Evolutionary conservation across 2,329 filamentous ascomycete species (phyloP), one percentile per base, ranked within the genome.

Genomic region (Fusarium newnesense): DNA sequence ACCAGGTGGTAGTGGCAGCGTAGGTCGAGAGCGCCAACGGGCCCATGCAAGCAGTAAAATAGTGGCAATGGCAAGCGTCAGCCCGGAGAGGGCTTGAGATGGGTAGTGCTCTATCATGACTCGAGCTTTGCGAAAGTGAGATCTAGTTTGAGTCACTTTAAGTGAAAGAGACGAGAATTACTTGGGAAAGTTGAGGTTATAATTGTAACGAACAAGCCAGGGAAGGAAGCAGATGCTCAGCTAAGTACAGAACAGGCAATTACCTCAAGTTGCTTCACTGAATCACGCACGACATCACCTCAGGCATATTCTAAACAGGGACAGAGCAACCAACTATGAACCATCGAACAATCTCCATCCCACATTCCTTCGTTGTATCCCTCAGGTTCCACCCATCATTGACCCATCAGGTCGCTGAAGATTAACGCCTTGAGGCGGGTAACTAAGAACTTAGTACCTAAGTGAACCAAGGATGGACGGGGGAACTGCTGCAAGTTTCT

Each of bases 1-100:
- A 1, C 77, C 78, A 19, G 78, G 78, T 18, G 78, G 78, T 2
- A 78, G 54, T n/a, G 77, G 75, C 32, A 69, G 68, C 15, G 50
- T 40, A 24, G 43, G 57, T 26, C 56, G 67, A n/a, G 40, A 53
- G 56, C 57, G 56, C 60, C 62, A 60, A 32, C 66, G 54, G n/a
- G 47, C 42, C 40, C 68, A 37, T 24, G 63, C 24, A 26, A 44
- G 44, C 13, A 76, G 26, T 1, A 72, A 39, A 12, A 61, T 24
- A n/a, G 71, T 36, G 11, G 50, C 43, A 24, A 73, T 13, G 13
- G 58, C 18, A 46, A 77, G 37, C 21, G 39, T 46, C 39, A 76
- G 28, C 19, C 69, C 66, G 16, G 42, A 26, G 18, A 72, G 11
- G 36, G 54, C 46, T 18, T 73, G 60, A 42, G 52, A 60, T 37